phyloP scores from a whole-genome alignment of 176 grass and related monocot genomes.

The barley (Hordeum vulgare) region MorexV3_pseudomolecules_assembly NC_058523.1:16007667-16008166 shows the following conservation, averaged over 20 bases:
- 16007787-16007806: slow-evolving; percentile 30
- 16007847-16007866: slow-evolving; percentile 34
- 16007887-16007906: slow-evolving; percentile 31
- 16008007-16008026: slow-evolving; percentile 31
- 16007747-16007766: slow-evolving; percentile 21
- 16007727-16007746: slow-evolving; percentile 34
- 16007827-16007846: slow-evolving; percentile 47
- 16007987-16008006: slow-evolving; percentile 57
- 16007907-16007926: slow-evolving; percentile 45
- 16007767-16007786: not conserved
- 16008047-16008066: slow-evolving; percentile 46
- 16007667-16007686: slow-evolving; percentile 30
- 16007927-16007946: slow-evolving; percentile 51
- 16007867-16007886: slow-evolving; percentile 40
- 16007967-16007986: slow-evolving; percentile 28
- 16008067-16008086: slow-evolving; percentile 37
- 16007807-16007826: slow-evolving; percentile 36
- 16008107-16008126: slow-evolving; percentile 29
- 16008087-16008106: slow-evolving; percentile 26
- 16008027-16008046: slow-evolving; percentile 18
- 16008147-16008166: not conserved
- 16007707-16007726: slow-evolving; percentile 19
- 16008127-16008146: slow-evolving; percentile 33
- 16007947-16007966: slow-evolving; percentile 25
- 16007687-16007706: slow-evolving; percentile 29